Evolutionary conservation across 1,139 yeast genomes (phyloP).

Genomic region (Kluyveromyces sp.): DNA sequence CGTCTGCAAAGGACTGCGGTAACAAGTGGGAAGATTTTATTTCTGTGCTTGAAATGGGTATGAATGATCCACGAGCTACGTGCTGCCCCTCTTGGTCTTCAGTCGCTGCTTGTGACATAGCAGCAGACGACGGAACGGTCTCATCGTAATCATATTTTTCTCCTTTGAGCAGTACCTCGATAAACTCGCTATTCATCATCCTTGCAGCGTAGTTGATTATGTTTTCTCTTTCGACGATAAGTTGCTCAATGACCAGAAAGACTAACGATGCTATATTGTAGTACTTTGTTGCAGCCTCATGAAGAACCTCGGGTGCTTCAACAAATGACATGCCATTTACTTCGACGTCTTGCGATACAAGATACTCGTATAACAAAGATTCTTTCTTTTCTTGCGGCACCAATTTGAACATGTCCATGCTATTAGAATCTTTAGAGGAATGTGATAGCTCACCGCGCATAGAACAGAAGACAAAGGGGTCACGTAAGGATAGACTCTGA

Average conservation of each 20-base stretch:
- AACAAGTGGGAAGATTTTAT: neutral
- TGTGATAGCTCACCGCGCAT: slow-evolving; percentile 46
- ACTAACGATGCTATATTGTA: slow-evolving; percentile 41
- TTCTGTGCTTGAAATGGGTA: neutral
- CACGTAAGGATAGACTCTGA: slow-evolving; percentile 63
- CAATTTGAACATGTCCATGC: slow-evolving; percentile 31
- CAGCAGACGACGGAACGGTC: slow-evolving; percentile 2
- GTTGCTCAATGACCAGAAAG: slow-evolving; percentile 43
- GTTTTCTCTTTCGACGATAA: slow-evolving; percentile 64
- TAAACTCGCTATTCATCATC: slow-evolving; percentile 67
- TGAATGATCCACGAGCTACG: neutral
- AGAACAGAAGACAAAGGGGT: slow-evolving; percentile 65
- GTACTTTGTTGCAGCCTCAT: slow-evolving; percentile 42
- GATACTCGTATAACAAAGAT: slow-evolving; percentile 39
- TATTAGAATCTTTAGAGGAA: slow-evolving; percentile 33
- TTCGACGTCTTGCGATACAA: slow-evolving; percentile 41
- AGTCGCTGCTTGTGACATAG: slow-evolving; percentile 4
- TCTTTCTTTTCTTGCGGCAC: slow-evolving; percentile 43
- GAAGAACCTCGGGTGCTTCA: slow-evolving; percentile 44
- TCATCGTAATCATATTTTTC: slow-evolving; percentile 37
- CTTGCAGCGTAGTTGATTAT: slow-evolving; percentile 67
- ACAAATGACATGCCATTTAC: slow-evolving; percentile 42
- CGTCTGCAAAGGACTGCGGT: slow-evolving; percentile 17
- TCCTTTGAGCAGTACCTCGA: slow-evolving; percentile 51
- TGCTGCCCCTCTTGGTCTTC: slow-evolving; percentile 1